Conservation (phyloP, 352 stramenopile species). For the Phytophthora kernoviae region DNA sequence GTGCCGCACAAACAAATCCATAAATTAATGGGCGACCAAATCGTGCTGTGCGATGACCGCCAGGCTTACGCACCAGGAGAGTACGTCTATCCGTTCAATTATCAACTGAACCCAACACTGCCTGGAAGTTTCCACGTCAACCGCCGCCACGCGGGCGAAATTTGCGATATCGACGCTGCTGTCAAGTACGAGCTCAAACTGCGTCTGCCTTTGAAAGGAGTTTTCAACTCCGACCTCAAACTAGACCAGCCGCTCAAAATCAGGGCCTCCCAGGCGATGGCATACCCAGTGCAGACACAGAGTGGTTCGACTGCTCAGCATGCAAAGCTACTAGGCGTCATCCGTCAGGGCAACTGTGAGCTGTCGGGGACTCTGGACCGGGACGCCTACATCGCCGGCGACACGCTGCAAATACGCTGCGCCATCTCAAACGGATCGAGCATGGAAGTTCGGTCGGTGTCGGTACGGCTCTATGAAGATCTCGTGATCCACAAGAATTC, state of each 20-base stretch:
- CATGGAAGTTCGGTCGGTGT: slow-evolving; percentile 26
- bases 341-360: slow-evolving; percentile 28
- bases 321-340: slow-evolving; percentile 25
- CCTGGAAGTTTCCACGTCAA: slow-evolving; percentile 28
- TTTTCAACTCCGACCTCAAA: slow-evolving; percentile 23
- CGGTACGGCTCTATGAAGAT: slow-evolving; percentile 19
- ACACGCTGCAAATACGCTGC: slow-evolving; percentile 26
- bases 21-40: slow-evolving; percentile 26
- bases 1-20: slow-evolving; percentile 20
- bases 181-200: slow-evolving; percentile 35
- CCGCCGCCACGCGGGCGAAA: slow-evolving; percentile 15
- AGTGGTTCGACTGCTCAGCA: slow-evolving; percentile 13
- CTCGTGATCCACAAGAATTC: slow-evolving; percentile 18
- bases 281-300: slow-evolving; percentile 21
- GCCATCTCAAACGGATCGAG: slow-evolving; percentile 29
- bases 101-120: slow-evolving; percentile 19
- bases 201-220: slow-evolving; percentile 23
- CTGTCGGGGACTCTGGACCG: slow-evolving; percentile 25
- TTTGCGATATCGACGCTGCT: slow-evolving; percentile 33
- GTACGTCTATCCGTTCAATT: slow-evolving; percentile 36
- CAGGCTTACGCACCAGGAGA: slow-evolving; percentile 50
- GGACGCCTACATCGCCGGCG: slow-evolving; percentile 23
- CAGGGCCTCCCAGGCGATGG: slow-evolving; percentile 10
- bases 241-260: slow-evolving; percentile 11
- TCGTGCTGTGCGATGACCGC: slow-evolving; percentile 46